Base-by-base conservation (phyloP, 2,329 filamentous ascomycete genomes). In the Zasmidium citrigriseum region DNA sequence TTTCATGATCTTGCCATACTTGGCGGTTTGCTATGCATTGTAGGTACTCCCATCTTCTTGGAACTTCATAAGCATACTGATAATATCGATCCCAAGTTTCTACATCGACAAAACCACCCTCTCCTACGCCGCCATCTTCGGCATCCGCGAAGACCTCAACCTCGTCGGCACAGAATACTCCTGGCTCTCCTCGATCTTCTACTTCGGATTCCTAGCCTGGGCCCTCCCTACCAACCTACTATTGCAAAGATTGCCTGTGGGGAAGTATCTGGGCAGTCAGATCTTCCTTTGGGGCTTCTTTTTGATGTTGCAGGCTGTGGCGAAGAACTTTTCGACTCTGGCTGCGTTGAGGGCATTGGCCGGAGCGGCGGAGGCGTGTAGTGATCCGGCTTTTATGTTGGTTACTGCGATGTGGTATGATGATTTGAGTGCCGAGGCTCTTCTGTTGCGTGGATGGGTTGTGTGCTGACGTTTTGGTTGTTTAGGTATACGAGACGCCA, bases 341-440 rank as follows among this genome's bases (percentile, higher is more conserved):
- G 82, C 82, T n/a, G 77, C 78, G 3, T 77, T 86, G 46, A 80
- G 85, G 46, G 82, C 82, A 23, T 75, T 87, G 4, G 78, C 83
- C 2, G 85, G 84, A 25, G 77, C 83, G 2, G 79, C 81, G 2
- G 84, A 86, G 70, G 82, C 84, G 0, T 82, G 80, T 54, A 75
- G 81, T 2, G 83, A 86, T 64, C 86, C 85, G 1, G 80, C 79
- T 0, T 86, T 88, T 59, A 86, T 88, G 77, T 72, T 89, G 1
- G 84, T 88, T 34, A 88, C 85, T 0, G 80, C 80, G 3, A 87
- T 87, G 84, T 89, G 84, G 81, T 67, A n/a, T n/a, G n/a, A n/a
- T n/a, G n/a, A n/a, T n/a, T n/a, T n/a, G n/a, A n/a, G n/a, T n/a
- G n/a, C n/a, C n/a, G n/a, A 66, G 46, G 60, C 58, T n/a, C 50